phyloP scores from a whole-genome alignment of 2,329 filamentous ascomycete species.

The Ceratocystis cacaofunesta region DNA sequence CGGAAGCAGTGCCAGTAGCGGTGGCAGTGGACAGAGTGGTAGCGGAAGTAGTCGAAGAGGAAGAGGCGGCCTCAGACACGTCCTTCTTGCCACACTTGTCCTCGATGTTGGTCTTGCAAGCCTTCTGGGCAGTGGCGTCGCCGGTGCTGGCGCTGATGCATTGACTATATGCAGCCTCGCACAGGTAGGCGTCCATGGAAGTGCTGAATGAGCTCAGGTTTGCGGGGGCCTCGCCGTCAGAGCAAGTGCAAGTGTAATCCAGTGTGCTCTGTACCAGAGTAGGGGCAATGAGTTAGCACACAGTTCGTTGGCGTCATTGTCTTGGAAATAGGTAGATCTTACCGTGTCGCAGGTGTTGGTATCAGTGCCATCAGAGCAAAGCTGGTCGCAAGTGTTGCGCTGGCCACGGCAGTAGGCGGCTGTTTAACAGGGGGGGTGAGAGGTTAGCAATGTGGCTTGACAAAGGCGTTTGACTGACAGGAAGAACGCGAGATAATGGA shows the following conservation, averaged over 20 bases:
- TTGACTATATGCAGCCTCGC: constrained; percentile 32
- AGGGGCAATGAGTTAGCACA: not conserved
- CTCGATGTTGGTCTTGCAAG: constrained; percentile 35
- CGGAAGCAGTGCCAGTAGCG: constrained; percentile 19
- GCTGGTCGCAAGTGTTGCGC: constrained; percentile 33
- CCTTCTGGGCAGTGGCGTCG: constrained; percentile 30
- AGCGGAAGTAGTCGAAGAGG: constrained; percentile 23
- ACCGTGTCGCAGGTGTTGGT: constrained; percentile 35
- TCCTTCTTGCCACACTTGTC: constrained; percentile 33
- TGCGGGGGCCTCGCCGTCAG: constrained; percentile 32
- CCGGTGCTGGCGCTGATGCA: constrained; percentile 33
- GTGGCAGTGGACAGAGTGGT: constrained; percentile 19
- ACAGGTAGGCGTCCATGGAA: constrained; percentile 40
- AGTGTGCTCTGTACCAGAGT: constrained; percentile 26
- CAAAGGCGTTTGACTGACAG: not conserved
- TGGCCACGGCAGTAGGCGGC: constrained; percentile 39
- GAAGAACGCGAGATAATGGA: too few relatives aligned
- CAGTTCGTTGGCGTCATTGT: not conserved
- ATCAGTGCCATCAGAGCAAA: constrained; percentile 30
- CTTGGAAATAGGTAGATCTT: constrained; percentile 19
- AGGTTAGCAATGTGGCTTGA: constrained; percentile 8
- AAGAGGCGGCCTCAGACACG: constrained; percentile 17
- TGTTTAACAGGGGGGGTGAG: constrained; percentile 20
- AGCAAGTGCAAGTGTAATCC: constrained; percentile 35
- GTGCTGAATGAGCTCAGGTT: constrained; percentile 39